A percentile compares a stretch with the other conserved stretches of the same genome.
Conservation (phyloP, 306 rosid species). For the Pterocarpus santalinus region DNA sequence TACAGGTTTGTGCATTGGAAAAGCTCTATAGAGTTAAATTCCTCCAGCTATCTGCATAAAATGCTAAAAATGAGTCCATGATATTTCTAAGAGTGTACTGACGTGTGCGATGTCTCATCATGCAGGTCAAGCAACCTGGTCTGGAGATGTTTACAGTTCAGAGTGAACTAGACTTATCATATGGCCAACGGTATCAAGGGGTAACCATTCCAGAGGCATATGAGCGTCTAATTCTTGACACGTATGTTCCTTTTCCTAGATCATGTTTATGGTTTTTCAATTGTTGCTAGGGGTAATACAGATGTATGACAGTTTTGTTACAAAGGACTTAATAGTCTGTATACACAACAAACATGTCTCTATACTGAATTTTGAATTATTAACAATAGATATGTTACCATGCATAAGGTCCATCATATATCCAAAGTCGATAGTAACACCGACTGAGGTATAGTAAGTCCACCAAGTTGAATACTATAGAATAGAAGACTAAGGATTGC, state of each 20-base stretch:
- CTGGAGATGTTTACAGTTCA: constrained; percentile 81
- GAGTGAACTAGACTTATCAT: constrained; percentile 89
- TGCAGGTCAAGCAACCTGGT: constrained; percentile 90
- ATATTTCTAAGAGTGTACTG: background rate
- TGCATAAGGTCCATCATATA: background rate
- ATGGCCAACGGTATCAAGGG: constrained; percentile 82
- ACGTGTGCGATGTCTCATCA: constrained; percentile 29
- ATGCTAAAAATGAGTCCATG: constrained; percentile 3
- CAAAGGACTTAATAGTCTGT: background rate
- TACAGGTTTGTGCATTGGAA: too few species aligned
- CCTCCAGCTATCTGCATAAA: constrained; percentile 18
- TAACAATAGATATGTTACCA: background rate
- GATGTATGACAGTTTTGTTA: background rate
- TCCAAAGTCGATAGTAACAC: background rate
- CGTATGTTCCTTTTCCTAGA: constrained; percentile 56
- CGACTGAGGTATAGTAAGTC: background rate
- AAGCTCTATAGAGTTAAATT: background rate
- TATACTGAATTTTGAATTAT: background rate
- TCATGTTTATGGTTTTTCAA: constrained; percentile 7
- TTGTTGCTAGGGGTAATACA: background rate
- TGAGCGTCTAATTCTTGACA: constrained; percentile 89
- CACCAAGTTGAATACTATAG: background rate
- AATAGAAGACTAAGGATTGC: background rate
- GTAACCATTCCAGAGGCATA: constrained; percentile 81
- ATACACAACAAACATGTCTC: background rate